Evolutionary conservation across 352 stramenopile species (phyloP), one percentile per base, ranked within the genome.

Genomic region (Globisporangium okanoganense): DNA sequence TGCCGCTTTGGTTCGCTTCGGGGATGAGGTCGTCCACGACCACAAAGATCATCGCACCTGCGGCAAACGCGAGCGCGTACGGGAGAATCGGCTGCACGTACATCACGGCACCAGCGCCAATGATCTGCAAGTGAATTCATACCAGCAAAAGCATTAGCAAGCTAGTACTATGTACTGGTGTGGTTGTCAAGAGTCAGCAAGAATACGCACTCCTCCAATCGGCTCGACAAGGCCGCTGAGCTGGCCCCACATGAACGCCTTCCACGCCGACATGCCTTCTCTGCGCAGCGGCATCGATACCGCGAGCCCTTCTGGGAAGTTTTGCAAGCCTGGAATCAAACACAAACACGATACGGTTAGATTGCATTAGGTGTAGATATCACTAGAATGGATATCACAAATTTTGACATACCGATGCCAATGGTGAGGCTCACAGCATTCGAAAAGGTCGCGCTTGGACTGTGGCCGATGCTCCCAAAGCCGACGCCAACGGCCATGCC

Each of bases 1-100:
- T 96, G 58, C 86, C 83, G 44, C 84, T 95, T 69, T 96, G 86
- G 33, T 78, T 93, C 6, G 86, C 85, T 64, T 97, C 90, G 0
- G 90, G 90, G 24, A 97, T 81, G n/a, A 97, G 70, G 59, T 96
- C 86, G 62, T 97, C 88, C 29, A 97, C 88, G 20, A 97, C 89
- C 8, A 97, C 90, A 55, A 95, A 97, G 65, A 97, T 91, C 90
- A 97, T 97, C 0, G 90, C 90, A 3, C 87, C 90, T 0, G 88
- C 88, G 1, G 90, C 90, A 64, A 97, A 97, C 47, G 87, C 85
- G n/a, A 97, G 71, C 27, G 90, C 90, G 59, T 96, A 97, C 8
- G 90, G 90, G 14, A 97, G 62, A 44, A 96, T 92, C 16, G 87
- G 88, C 71, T 94, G 76, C 38, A 95, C 89, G 55, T 89, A 90